These are phyloP conservation scores for Clavulina sp. DNA, from an alignment of 768 basidiomycete species.

Conservation along the genomic window DNA sequence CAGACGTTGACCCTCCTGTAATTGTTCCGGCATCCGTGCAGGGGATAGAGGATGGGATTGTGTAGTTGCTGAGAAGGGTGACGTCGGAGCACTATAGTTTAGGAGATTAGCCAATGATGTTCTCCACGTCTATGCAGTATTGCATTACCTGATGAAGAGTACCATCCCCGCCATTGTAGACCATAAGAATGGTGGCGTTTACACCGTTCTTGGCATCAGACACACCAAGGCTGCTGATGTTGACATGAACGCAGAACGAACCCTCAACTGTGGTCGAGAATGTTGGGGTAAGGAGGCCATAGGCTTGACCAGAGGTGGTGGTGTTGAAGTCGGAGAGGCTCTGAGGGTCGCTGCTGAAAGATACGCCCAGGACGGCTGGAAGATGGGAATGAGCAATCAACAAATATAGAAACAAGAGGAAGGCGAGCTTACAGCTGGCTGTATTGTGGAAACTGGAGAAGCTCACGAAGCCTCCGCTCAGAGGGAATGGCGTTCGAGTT, in stretches of 20 bases:
- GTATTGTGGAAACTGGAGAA: constrained; percentile 46
- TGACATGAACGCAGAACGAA: constrained; percentile 45
- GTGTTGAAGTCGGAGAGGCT: constrained; percentile 45
- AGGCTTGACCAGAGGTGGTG: constrained; percentile 18
- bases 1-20: neutral
- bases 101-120: neutral
- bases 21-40: constrained; percentile 4
- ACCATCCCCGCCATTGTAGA: constrained; percentile 56
- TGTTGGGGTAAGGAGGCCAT: constrained; percentile 23
- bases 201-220: constrained; percentile 38
- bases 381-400: constrained; percentile 17
- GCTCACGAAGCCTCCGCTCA: constrained; percentile 39
- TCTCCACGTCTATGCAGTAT: neutral
- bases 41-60: constrained; percentile 26
- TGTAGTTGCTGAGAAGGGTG: constrained; percentile 38
- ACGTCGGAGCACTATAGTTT: constrained; percentile 56
- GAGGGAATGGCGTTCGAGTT: constrained; percentile 52
- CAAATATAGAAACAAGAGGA: neutral
- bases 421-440: constrained; percentile 37
- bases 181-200: constrained; percentile 56
- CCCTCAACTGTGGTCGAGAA: constrained; percentile 39
- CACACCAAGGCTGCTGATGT: constrained; percentile 34
- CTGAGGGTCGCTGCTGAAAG: constrained; percentile 32
- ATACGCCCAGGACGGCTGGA: constrained; percentile 28
- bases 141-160: constrained; percentile 45